Base-by-base conservation (phyloP, 2,329 filamentous ascomycete genomes). In the Alternaria arborescens region DNA sequence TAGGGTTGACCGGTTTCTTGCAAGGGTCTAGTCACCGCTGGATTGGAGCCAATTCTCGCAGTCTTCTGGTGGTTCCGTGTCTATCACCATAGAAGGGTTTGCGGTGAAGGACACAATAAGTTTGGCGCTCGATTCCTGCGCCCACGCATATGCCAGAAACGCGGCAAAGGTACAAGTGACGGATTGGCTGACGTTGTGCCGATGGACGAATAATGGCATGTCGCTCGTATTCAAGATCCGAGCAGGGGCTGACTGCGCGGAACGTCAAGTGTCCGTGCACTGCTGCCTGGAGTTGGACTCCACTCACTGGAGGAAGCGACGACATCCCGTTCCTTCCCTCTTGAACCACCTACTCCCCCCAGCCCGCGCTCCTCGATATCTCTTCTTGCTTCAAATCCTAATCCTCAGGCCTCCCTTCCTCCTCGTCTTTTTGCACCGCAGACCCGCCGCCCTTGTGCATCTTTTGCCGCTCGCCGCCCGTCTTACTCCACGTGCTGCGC, bases 401-500 rank as follows among this genome's bases (percentile, higher is more conserved):
- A 34, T 73, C 66, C 69, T 74, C 58, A 77, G 73, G 75, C 73
- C 62, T 68, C 65, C 60, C 67, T 68, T 68, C 62, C 58, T 51
- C 61, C 18, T 48, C 64, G 58, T 58, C 56, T 66, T 64, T 66
- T 68, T 66, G 53, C 59, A 62, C 60, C 47, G 56, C 52, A 54
- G 36, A 61, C 68, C 70, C 62, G 68, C 70, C 67, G 68, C 67
- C 61, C 64, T 70, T 70, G 50, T 66, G 66, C 66, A 62, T 41
- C 34, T 40, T 66, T 64, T 65, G 64, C 71, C 71, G 67, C 66
- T 65, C 69, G 65, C 68, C 67, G 63, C 64, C 66, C 71, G 68
- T 73, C 67, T 72, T 57, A 71, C 70, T 60, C 66, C 66, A 59
- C 55, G 58, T 71, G 73, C 74, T 69, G 71, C 74, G 73, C 73